Evolutionary conservation across 106 monocot species (phyloP).

Genomic region (Dendrobium nobile): DNA sequence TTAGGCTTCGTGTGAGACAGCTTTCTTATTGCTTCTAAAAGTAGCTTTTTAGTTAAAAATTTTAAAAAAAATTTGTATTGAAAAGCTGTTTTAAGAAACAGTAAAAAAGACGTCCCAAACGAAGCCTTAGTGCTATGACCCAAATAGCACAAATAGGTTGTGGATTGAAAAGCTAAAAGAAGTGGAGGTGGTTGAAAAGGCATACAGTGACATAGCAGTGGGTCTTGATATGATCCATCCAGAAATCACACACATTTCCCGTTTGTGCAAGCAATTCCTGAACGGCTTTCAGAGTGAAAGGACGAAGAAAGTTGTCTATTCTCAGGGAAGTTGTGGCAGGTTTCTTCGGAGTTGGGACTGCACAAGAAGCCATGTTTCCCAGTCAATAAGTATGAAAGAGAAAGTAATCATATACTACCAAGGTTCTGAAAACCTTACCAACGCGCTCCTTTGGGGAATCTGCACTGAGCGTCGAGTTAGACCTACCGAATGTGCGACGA

Average conservation of each 20-base stretch:
- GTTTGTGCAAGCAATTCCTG: conserved; percentile 46
- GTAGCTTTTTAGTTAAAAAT: too few species aligned
- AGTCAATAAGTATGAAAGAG: neutral
- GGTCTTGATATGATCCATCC: conserved; percentile 68
- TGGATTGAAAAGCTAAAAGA: neutral
- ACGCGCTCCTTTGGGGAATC: conserved; percentile 70
- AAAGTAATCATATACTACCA: neutral
- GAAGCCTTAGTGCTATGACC: too few species aligned
- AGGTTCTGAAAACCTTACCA: conserved; percentile 33
- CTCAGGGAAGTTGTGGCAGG: conserved; percentile 12
- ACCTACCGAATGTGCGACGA: conserved; percentile 36
- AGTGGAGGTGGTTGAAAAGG: neutral
- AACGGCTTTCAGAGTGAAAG: conserved; percentile 44
- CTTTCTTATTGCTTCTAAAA: too few species aligned
- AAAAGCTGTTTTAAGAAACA: too few species aligned
- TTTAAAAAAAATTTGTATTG: too few species aligned
- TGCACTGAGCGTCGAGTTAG: conserved; percentile 44
- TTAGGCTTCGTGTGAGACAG: too few species aligned
- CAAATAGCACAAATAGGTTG: neutral
- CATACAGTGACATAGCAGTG: conserved; percentile 60
- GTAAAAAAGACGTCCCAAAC: too few species aligned
- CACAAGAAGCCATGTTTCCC: neutral
- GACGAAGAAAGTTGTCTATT: conserved; percentile 17
- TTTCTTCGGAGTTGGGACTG: conserved; percentile 17
- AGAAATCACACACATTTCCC: conserved; percentile 44